Percentiles rank a stretch among this genome's conserved stretches.
These are phyloP conservation scores for Saccharomycopsis amapae DNA, from an alignment of 805 yeast genomes.

Conservation along the genomic window DNA sequence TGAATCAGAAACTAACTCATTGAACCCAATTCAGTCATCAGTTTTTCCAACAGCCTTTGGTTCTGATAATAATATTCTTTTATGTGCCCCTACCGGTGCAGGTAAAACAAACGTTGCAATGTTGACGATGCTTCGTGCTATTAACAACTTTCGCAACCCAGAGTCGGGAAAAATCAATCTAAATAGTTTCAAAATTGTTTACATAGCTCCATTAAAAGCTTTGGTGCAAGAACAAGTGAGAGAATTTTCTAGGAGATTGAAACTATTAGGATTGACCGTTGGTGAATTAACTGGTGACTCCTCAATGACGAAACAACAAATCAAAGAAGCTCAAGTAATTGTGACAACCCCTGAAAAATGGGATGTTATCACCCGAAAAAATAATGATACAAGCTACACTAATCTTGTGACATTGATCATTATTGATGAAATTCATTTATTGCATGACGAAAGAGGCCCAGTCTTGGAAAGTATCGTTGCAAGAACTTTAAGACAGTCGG, in stretches of 20 bases:
- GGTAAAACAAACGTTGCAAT: conserved; percentile 97
- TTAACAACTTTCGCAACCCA: conserved; percentile 44
- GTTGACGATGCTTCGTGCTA: conserved; percentile 61
- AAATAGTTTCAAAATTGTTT: conserved; percentile 66
- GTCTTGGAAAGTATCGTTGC: conserved; percentile 85
- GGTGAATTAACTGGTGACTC: conserved; percentile 91
- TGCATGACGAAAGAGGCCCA: conserved; percentile 94
- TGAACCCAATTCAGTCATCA: conserved; percentile 79
- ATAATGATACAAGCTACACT: conserved; percentile 56
- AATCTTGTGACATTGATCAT: conserved; percentile 62
- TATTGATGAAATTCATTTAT: conserved; percentile 86
- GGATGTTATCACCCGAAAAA: conserved; percentile 91
- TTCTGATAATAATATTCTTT: conserved; percentile 60
- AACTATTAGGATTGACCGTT: conserved; percentile 59
- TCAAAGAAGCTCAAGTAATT: conserved; percentile 68
- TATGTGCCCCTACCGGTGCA: conserved; percentile 99
- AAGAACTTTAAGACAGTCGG: conserved; percentile 48
- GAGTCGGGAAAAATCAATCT: conserved; percentile 44
- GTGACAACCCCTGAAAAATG: conserved; percentile 97
- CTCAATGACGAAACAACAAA: conserved; percentile 65
- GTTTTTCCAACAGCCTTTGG: conserved; percentile 75
- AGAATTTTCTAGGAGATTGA: conserved; percentile 68
- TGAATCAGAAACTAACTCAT: conserved; percentile 48
- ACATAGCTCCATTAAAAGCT: conserved; percentile 90
- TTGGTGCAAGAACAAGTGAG: conserved; percentile 91